Percentiles rank a stretch among this genome's conserved stretches.
Evolutionary conservation across 352 stramenopile genomes (phyloP).

Genomic region (Phytophthora macrochlamydospora): DNA sequence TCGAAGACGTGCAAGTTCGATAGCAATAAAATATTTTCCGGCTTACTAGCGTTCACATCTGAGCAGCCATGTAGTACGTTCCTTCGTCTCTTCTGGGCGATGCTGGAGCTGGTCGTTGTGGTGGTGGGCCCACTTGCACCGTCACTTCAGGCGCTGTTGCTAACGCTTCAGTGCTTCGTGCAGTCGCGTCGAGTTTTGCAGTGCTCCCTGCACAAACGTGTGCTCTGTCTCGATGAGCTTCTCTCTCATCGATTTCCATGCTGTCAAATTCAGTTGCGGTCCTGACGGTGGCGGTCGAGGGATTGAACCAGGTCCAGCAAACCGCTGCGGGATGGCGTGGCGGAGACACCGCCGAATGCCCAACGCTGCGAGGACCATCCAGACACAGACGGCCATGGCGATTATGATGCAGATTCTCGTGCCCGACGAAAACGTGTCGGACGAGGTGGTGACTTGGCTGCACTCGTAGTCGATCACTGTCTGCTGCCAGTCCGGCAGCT

Average conservation of each 20-base stretch:
- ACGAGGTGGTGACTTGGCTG: not conserved
- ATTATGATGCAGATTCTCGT: slow-evolving; percentile 28
- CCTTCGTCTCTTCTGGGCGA: slow-evolving; percentile 1
- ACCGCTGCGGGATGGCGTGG: not conserved
- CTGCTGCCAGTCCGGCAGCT: slow-evolving; percentile 29
- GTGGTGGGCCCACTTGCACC: slow-evolving; percentile 5
- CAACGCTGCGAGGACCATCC: slow-evolving; percentile 16
- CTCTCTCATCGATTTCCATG: slow-evolving; percentile 58
- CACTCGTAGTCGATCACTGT: slow-evolving; percentile 34
- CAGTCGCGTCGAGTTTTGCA: slow-evolving; percentile 14
- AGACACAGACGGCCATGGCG: slow-evolving; percentile 7
- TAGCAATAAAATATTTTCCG: slow-evolving; percentile 11
- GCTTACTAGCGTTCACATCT: not conserved
- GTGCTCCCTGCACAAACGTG: slow-evolving; percentile 20
- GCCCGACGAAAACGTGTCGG: slow-evolving; percentile 20
- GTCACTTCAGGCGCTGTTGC: slow-evolving; percentile 15
- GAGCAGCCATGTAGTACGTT: slow-evolving; percentile 21
- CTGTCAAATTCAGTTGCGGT: slow-evolving; percentile 40
- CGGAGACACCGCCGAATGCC: slow-evolving; percentile 17
- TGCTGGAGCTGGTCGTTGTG: not conserved
- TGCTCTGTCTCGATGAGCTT: slow-evolving; percentile 54
- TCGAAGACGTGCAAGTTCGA: not conserved
- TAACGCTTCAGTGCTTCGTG: slow-evolving; percentile 7
- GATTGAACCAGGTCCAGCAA: slow-evolving; percentile 9
- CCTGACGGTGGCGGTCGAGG: slow-evolving; percentile 17